Percentiles rank a stretch among this genome's conserved stretches.
These are phyloP conservation scores for Phytophthora melonis DNA, from an alignment of 352 stramenopile genomes.

Conservation along the genomic window DNA sequence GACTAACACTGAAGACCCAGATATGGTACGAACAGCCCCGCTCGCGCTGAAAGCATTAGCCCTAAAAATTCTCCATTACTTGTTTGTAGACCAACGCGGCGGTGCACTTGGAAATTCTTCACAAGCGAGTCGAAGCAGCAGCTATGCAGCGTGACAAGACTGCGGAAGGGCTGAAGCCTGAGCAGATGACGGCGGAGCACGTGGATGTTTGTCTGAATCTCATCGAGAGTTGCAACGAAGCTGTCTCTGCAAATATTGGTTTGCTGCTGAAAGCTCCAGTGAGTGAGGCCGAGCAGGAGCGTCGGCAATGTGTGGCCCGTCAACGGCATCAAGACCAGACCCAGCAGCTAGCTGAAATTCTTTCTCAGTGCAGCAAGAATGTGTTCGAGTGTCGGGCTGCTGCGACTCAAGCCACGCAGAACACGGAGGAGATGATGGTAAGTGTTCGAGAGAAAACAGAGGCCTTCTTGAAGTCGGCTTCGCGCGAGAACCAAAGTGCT, in stretches of 20 bases:
- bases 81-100: constrained; percentile 1
- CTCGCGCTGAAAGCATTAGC: not conserved
- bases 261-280: not conserved
- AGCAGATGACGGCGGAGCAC: constrained; percentile 9
- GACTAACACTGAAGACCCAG: not conserved
- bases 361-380: constrained; percentile 8
- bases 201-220: not conserved
- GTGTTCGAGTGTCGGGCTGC: constrained; percentile 3
- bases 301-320: not conserved
- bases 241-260: not conserved
- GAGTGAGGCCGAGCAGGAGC: constrained; percentile 2
- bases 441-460: constrained; percentile 8
- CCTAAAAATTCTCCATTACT: not conserved
- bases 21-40: constrained; percentile 1
- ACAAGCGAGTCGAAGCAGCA: not conserved
- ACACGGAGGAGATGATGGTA: constrained; percentile 7
- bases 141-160: constrained; percentile 8
- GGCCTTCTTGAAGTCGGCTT: constrained; percentile 1
- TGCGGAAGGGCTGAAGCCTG: constrained; percentile 3
- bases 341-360: not conserved
- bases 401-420: not conserved
- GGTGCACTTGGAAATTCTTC: constrained; percentile 1
- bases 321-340: constrained; percentile 3
- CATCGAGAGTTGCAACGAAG: constrained; percentile 6
- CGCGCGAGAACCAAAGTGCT: constrained; percentile 1